Evolutionary conservation across 2,329 filamentous ascomycete genomes (phyloP), one percentile per base, ranked within the genome.

Genomic region (Chrysosporium queenslandicum): DNA sequence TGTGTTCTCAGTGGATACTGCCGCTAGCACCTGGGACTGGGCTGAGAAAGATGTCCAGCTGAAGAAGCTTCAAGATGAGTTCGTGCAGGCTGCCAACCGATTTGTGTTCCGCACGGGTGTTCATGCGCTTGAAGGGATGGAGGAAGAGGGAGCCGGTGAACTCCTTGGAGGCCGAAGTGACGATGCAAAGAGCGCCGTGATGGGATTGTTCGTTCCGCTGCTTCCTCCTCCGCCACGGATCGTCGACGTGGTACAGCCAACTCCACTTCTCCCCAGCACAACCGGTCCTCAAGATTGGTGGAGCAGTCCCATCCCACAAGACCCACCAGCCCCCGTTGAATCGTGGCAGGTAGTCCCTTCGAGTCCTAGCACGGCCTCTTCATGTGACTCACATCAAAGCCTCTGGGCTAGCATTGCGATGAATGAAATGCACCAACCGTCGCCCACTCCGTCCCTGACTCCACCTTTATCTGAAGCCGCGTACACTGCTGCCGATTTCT

Each of bases 41-140:
- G 83, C 89, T 37, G 91, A 96, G 71, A 97, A 97, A 79, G 90
- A 96, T 64, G 79, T 85, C 61, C 91, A 97, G 67, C 79, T 94
- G 74, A 96, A 94, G 82, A 96, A 95, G 76, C 78, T 97, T 63
- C 92, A 97, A 68, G 88, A 96, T 56, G 89, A 95, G 64, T 97
- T 96, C 65, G 80, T 97, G 59, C 91, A 97, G 74, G 87, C 90
- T 59, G 84, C 91, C 74, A 98, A 98, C 81, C 91, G 86, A 72
- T 98, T 94, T 65, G 91, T 98, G 65, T 98, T 86, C 74, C 85
- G 89, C 65, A 90, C 91, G 14, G 82, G 87, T 63, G 89, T 87
- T 58, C 83, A 85, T 56, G 92, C 90, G 42, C 79, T 98, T 50
- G 92, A 98, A 73, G 92, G 92, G 53, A 78, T 97, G 59, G 92